These are phyloP conservation scores for Daldinia grandis DNA, from an alignment of 495 filamentous ascomycete genomes.

Conservation along the genomic window DNA sequence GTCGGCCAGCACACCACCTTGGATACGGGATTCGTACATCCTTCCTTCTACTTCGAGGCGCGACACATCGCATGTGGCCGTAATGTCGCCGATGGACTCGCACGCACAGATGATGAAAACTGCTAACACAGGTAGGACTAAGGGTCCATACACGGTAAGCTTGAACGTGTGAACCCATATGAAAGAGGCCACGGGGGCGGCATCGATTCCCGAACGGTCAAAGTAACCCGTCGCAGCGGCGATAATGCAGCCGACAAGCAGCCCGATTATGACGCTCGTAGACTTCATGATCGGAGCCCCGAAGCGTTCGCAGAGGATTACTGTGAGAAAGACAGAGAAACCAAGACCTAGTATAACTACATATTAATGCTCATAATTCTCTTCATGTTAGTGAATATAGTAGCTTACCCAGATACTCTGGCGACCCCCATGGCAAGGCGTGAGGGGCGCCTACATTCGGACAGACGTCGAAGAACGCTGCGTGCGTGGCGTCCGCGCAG, in stretches of 20 bases:
- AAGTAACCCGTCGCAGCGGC: slow-evolving; percentile 88
- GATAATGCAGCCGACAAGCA: slow-evolving; percentile 88
- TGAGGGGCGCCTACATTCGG: slow-evolving; percentile 78
- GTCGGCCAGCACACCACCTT: slow-evolving; percentile 86
- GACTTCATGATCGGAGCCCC: slow-evolving; percentile 74
- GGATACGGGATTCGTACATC: slow-evolving; percentile 87
- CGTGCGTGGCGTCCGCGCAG: slow-evolving; percentile 65
- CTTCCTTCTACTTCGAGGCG: slow-evolving; percentile 81
- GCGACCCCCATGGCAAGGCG: slow-evolving; percentile 84
- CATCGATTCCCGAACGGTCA: slow-evolving; percentile 70
- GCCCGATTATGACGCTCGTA: slow-evolving; percentile 80
- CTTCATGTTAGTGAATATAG: neutral
- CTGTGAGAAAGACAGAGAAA: slow-evolving; percentile 89
- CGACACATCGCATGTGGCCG: slow-evolving; percentile 81
- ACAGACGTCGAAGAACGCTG: slow-evolving; percentile 69
- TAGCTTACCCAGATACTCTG: slow-evolving; percentile 74
- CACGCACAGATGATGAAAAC: slow-evolving; percentile 89
- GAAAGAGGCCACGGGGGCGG: slow-evolving; percentile 79
- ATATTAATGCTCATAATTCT: slow-evolving; percentile 5
- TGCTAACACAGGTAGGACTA: slow-evolving; percentile 83
- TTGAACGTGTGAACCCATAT: slow-evolving; percentile 92
- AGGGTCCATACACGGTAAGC: slow-evolving; percentile 79
- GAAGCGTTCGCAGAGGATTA: slow-evolving; percentile 85
- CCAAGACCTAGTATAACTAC: slow-evolving; percentile 66
- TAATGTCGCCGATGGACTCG: slow-evolving; percentile 87